Evolutionary conservation across 2,329 filamentous ascomycete genomes (phyloP), one percentile per base, ranked within the genome.

Genomic region (Allantophomopsis cytisporea): DNA sequence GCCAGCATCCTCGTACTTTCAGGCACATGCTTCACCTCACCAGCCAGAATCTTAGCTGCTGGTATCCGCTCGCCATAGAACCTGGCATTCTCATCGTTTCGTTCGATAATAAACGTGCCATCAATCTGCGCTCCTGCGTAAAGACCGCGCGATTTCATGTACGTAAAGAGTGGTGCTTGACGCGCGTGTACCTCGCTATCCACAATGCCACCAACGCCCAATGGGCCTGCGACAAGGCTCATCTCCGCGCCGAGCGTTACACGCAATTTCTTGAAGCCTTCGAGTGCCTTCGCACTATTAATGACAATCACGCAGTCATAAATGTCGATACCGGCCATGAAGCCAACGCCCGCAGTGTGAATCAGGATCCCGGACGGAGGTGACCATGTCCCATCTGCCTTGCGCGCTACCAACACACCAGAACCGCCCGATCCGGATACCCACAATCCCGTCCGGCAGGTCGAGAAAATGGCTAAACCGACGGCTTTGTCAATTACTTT

Each of bases 281-380:
- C 83, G 35, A 96, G 65, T 6, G 87, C 86, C 41, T 84, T 72
- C 35, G 83, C 75, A 35, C 82, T 87, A 62, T 94, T 95, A 55
- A 95, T 88, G 30, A 95, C 83, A 7, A 95, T 71, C 12, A 96
- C 83, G 54, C 88, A 94, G 58, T 96, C 89, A 65, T 95, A 96
- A 23, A 95, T 87, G 55, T 96, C 89, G 33, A 94, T 82, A 2
- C 88, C 89, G 6, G 88, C 80, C 39, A 94, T 73, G 54, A 96
- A 95, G 30, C 87, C 89, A 28, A 95, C 69, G 1, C 83, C 86
- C 1, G 85, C 76, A 0, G 89, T 94, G 55, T 96, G 89, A 36
- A 94, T 70, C 64, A 94, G 73, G 47, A 96, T 87, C 36, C 84
- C 88, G 0, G 85, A 93, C 0, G 89, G 89, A 7, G 87, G 84